These are phyloP conservation scores for Oryza rufipogon DNA, from an alignment of 176 grass and related monocot species.

Conservation along the genomic window DNA sequence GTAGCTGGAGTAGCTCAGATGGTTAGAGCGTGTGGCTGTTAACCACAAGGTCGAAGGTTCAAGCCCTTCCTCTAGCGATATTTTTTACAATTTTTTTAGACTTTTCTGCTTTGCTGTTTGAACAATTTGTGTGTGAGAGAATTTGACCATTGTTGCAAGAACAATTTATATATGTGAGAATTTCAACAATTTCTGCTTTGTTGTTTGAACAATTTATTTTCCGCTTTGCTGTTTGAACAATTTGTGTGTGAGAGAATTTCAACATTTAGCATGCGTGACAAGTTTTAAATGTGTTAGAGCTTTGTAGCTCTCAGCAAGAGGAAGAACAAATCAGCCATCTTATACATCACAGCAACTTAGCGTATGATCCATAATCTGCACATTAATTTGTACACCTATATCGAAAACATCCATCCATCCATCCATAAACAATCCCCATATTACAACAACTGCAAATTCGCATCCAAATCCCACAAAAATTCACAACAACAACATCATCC, in stretches of 20 bases:
- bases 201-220: background rate
- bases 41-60: constrained; percentile 97
- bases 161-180: background rate
- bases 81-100: background rate
- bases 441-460: background rate
- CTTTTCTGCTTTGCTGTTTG: background rate
- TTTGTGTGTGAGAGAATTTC: background rate
- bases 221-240: background rate
- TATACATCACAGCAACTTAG: background rate
- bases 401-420: constrained; percentile 1
- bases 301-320: background rate
- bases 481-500: background rate
- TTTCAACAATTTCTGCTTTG: no score
- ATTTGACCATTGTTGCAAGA: no score
- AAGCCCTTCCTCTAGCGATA: constrained; percentile 73
- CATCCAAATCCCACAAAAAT: constrained; percentile 18
- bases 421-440: background rate
- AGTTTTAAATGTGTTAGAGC: background rate
- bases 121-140: no score
- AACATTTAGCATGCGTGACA: no score
- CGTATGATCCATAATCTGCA: background rate
- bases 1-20: constrained; percentile 87
- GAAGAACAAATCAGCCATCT: background rate
- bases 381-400: background rate
- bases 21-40: constrained; percentile 95